A percentile compares a stretch with the other conserved stretches of the same genome.
Evolutionary conservation across 1,284 basidiomycete species (phyloP).

Genomic region (Fomitopsis palustris): DNA sequence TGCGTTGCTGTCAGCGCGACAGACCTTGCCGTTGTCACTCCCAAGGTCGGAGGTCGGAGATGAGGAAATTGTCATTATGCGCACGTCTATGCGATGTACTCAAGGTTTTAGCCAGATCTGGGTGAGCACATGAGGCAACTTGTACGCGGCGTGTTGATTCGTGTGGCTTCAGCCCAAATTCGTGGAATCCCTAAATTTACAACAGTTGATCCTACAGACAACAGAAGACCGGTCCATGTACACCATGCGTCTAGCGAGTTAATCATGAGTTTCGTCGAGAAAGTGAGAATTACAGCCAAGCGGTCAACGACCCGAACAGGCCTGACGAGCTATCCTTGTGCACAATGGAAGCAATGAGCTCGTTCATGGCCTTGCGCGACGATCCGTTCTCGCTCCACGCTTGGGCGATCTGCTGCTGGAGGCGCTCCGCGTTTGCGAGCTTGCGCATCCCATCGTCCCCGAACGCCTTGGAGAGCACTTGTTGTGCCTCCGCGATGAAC

Average conservation of each 20-base stretch:
- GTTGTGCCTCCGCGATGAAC: conserved; percentile 11
- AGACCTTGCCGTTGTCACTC: background rate
- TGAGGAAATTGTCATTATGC: too few species aligned
- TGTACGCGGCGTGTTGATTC: background rate
- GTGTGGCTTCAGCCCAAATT: background rate
- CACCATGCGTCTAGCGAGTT: background rate
- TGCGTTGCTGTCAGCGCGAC: background rate
- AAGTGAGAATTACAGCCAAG: background rate
- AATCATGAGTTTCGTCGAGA: too few species aligned
- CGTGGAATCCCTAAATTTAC: background rate
- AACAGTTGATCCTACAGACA: background rate
- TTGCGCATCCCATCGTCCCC: conserved; percentile 17
- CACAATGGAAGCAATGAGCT: background rate
- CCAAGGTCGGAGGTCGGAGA: too few species aligned
- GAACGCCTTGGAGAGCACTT: conserved; percentile 17
- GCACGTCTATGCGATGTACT: too few species aligned
- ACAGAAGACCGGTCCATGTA: background rate
- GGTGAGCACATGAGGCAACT: too few species aligned
- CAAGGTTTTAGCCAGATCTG: too few species aligned
- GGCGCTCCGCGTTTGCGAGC: conserved; percentile 7
- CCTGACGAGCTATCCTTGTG: background rate
- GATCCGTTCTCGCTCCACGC: conserved; percentile 14
- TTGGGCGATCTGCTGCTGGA: conserved; percentile 4
- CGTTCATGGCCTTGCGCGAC: conserved; percentile 7
- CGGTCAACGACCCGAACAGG: background rate